Conservation (phyloP, 2,329 filamentous ascomycete genomes). For the Fusarium torulosum region DNA sequence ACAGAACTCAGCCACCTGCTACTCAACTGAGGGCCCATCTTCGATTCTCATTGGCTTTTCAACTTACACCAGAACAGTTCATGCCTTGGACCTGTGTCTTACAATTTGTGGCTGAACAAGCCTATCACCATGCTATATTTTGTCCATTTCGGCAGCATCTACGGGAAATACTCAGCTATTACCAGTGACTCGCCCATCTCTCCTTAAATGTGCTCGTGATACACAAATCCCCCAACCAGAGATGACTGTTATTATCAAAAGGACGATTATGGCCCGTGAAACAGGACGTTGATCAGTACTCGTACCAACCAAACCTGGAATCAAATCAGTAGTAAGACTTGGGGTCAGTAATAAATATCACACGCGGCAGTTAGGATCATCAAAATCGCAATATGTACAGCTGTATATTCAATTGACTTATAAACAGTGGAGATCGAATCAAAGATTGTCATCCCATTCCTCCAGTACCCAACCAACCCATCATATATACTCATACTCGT, state of each 20-base stretch:
- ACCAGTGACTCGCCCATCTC: not conserved
- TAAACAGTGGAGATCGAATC: constrained; percentile 10
- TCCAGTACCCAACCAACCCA: not conserved
- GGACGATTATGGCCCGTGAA: too few species aligned
- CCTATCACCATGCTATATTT: too few species aligned
- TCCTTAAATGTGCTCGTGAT: constrained; percentile 37
- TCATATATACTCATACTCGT: constrained; percentile 3
- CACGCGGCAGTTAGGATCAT: not conserved
- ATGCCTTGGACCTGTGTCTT: not conserved
- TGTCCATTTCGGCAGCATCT: too few species aligned
- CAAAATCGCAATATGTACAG: constrained; percentile 20
- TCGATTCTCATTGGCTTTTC: constrained; percentile 21
- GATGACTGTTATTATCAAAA: too few species aligned
- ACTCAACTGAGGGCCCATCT: not conserved
- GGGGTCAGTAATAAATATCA: not conserved
- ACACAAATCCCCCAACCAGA: too few species aligned
- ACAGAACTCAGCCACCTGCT: constrained; percentile 9
- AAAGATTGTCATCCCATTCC: constrained; percentile 1
- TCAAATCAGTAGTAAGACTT: not conserved
- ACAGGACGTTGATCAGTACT: too few species aligned
- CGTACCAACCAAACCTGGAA: too few species aligned
- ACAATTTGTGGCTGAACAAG: not conserved
- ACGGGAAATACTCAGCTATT: too few species aligned
- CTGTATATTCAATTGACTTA: constrained; percentile 17
- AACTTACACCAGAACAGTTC: constrained; percentile 10